Evolutionary conservation across 805 yeast species (phyloP).

Genomic region (Ogataea trehalophila): DNA sequence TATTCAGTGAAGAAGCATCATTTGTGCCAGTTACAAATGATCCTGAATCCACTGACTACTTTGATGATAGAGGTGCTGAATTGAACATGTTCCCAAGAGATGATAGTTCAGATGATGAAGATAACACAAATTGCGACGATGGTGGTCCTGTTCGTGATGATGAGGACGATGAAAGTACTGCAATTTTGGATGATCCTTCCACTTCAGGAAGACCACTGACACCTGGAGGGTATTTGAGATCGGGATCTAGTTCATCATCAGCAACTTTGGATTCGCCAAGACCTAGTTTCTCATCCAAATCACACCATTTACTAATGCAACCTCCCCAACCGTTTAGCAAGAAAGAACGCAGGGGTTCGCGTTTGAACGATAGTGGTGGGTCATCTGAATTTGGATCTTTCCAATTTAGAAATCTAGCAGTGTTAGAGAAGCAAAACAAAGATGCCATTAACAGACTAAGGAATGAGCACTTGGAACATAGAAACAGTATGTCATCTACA

Average conservation of each 20-base stretch:
- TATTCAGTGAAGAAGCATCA: slow-evolving; percentile 69
- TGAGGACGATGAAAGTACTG: not conserved
- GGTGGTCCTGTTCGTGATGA: slow-evolving; percentile 7
- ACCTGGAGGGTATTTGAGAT: slow-evolving; percentile 6
- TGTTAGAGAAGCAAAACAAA: slow-evolving; percentile 88
- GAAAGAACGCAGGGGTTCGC: slow-evolving; percentile 69
- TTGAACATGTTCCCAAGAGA: slow-evolving; percentile 55
- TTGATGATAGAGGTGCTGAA: slow-evolving; percentile 85
- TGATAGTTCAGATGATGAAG: slow-evolving; percentile 28
- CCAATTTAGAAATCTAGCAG: slow-evolving; percentile 81
- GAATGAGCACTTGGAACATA: slow-evolving; percentile 69
- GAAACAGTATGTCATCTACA: slow-evolving; percentile 36
- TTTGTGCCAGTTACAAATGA: slow-evolving; percentile 76
- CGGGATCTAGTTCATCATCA: slow-evolving; percentile 23
- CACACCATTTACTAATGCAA: slow-evolving; percentile 17
- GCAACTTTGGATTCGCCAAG: slow-evolving; percentile 27
- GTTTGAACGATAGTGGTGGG: slow-evolving; percentile 57
- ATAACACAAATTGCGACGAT: slow-evolving; percentile 17
- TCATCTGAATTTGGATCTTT: slow-evolving; percentile 85
- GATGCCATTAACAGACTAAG: slow-evolving; percentile 86
- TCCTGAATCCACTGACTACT: slow-evolving; percentile 88
- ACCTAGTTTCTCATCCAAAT: slow-evolving; percentile 20
- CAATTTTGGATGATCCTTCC: not conserved
- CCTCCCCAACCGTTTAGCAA: slow-evolving; percentile 34
- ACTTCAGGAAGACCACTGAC: not conserved